Evolutionary conservation across 441 rosid species (phyloP).

Genomic region (Gossypium lobatum): DNA sequence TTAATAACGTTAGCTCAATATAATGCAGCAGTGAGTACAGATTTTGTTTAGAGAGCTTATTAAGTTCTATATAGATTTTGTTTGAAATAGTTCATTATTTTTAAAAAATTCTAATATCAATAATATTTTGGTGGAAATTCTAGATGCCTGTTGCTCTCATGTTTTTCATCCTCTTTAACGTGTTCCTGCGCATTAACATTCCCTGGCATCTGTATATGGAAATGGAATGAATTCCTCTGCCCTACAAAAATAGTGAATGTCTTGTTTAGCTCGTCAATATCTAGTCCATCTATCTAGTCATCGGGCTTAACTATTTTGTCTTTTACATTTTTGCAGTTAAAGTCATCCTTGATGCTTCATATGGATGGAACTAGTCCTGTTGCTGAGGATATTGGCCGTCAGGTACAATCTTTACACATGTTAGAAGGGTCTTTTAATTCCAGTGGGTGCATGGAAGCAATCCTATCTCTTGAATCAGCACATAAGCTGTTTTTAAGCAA

Average conservation of each 20-base stretch:
- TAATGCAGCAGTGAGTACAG: neutral
- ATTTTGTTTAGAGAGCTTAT: neutral
- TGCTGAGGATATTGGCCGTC: slow-evolving; percentile 99
- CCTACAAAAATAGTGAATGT: neutral
- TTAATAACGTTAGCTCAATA: neutral
- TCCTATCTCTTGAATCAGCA: neutral
- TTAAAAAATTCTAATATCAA: too few relatives aligned
- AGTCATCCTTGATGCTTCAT: slow-evolving; percentile 92
- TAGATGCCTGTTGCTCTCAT: too few relatives aligned
- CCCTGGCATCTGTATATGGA: neutral
- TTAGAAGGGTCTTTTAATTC: neutral
- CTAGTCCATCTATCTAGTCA: neutral
- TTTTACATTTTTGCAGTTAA: slow-evolving; percentile 46
- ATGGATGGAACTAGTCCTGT: slow-evolving; percentile 95
- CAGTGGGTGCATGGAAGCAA: neutral
- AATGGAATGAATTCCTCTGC: neutral
- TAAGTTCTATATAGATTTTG: neutral
- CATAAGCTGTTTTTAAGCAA: neutral
- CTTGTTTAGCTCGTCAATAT: neutral
- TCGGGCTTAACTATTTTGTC: neutral
- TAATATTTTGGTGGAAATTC: too few relatives aligned
- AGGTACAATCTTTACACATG: slow-evolving; percentile 40
- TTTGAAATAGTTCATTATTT: neutral
- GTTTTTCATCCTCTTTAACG: neutral
- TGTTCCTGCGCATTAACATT: neutral